These are phyloP conservation scores for Rhododendron mucronatum DNA, from an alignment of 148 eudicot genomes.

Conservation along the genomic window DNA sequence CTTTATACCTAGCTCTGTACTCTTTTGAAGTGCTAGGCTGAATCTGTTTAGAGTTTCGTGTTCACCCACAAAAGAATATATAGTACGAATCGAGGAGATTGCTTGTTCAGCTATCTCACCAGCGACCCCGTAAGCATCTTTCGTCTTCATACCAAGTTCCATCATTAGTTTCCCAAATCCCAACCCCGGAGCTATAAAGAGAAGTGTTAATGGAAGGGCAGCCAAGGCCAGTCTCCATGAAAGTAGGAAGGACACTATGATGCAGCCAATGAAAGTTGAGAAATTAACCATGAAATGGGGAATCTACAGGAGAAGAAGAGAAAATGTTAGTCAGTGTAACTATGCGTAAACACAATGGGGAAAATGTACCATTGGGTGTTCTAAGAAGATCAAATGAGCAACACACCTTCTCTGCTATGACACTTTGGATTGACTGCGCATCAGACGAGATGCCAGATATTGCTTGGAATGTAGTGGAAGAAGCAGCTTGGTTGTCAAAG, in stretches of 20 bases:
- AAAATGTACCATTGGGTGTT: neutral
- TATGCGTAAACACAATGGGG: neutral
- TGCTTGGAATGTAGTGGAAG: constrained; percentile 36
- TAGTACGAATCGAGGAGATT: constrained; percentile 11
- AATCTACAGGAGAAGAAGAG: neutral
- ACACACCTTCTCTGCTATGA: constrained; percentile 39
- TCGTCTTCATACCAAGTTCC: neutral
- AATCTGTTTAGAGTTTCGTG: neutral
- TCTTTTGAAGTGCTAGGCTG: neutral
- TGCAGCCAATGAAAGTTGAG: neutral
- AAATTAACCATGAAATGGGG: neutral
- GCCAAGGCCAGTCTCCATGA: neutral
- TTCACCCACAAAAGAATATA: constrained; percentile 14
- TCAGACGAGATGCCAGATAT: constrained; percentile 38
- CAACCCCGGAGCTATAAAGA: neutral
- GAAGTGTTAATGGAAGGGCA: neutral
- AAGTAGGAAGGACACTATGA: neutral
- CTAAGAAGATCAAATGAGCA: neutral
- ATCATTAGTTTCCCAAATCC: constrained; percentile 1
- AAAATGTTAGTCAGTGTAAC: neutral
- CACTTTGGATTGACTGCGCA: constrained; percentile 41
- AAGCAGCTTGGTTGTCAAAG: constrained; percentile 33
- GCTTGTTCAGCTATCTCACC: constrained; percentile 17
- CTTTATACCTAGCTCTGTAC: constrained; percentile 9
- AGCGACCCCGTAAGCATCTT: constrained; percentile 6